A percentile compares a stretch with the other conserved stretches of the same genome.
Conservation (phyloP, 495 filamentous ascomycete species). For the Trichoderma orchidacearum region DNA sequence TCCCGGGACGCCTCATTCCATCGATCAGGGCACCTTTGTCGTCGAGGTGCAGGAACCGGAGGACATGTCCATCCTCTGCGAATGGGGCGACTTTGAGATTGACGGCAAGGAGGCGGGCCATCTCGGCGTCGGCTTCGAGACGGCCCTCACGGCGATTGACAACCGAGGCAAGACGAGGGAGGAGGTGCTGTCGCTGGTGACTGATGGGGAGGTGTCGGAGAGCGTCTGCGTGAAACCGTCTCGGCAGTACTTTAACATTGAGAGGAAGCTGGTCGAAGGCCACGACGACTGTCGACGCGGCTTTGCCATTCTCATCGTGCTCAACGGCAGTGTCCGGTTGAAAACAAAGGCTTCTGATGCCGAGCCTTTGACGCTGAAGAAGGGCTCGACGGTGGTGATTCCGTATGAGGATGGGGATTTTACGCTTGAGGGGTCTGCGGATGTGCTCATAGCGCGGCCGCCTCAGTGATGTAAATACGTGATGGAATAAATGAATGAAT, state of each 20-base stretch:
- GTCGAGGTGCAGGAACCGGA: not conserved
- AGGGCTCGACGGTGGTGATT: not conserved
- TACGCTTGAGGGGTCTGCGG: not conserved
- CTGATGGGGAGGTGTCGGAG: not conserved
- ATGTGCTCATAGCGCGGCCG: not conserved
- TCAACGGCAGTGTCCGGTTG: not conserved
- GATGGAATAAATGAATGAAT: not conserved
- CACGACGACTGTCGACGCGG: not conserved
- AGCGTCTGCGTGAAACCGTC: not conserved
- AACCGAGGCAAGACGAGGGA: not conserved
- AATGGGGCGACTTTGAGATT: not conserved
- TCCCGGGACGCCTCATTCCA: not conserved
- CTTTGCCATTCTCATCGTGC: not conserved
- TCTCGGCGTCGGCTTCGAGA: not conserved
- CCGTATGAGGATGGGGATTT: not conserved
- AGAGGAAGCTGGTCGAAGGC: not conserved
- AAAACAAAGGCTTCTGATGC: not conserved
- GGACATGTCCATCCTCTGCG: not conserved
- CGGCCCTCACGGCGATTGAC: not conserved
- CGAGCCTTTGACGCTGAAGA: not conserved
- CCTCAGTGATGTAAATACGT: too few species aligned
- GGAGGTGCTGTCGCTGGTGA: not conserved
- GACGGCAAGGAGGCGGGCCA: not conserved
- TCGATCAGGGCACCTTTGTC: not conserved
- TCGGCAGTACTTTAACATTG: not conserved